Evolutionary conservation across 106 monocot genomes (phyloP), one percentile per base, ranked within the genome.

Genomic region (Acorus calamus): DNA sequence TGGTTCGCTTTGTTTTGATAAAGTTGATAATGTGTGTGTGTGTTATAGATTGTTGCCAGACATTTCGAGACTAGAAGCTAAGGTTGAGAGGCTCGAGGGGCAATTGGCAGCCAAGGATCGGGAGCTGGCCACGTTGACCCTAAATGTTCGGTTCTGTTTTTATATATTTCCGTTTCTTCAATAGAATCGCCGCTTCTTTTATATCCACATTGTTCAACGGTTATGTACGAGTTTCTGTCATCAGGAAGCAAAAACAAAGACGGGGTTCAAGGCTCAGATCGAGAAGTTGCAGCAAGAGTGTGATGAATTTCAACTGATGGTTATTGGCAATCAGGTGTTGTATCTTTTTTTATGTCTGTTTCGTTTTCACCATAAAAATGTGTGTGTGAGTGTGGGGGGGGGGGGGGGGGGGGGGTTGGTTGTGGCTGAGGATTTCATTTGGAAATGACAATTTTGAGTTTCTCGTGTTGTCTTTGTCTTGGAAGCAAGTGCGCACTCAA

Each of bases 301-400:
- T 51, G 98, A 98, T 85, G 98, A 98, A 73, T 98, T 86, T 80
- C 98, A 98, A 69, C 91, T 75, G 69, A 98, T 92, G 98, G 88
- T 98, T 49, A 88, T 98, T 67, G 98, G 98, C 8, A 85, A 92
- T 77, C 98, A 98, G 98, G 98, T 98, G 46, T 69, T 5, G 57
- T 54, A 69, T 66, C 47, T 28, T 28, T 10, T 59, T 59, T 8
- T 13, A 6, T 52, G 14, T 53, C 3, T 57, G 13, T 47, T 58
- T 12, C 43, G 43, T 11, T 11, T 51, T 43, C 53, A 13, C 49
- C 59, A 46, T 56, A 44, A 14, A 4, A 14, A 4, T 4, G 28
- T 28, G 28, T 28, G 54, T 11, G 56, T 49, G 28, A 4, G 11
- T 28, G 28, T 28, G 28, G 28, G 28, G 28, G 28, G 28, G 28